These are phyloP conservation scores for Uncinocarpus reesii DNA, from an alignment of 2,329 filamentous ascomycete species.

Conservation along the genomic window DNA sequence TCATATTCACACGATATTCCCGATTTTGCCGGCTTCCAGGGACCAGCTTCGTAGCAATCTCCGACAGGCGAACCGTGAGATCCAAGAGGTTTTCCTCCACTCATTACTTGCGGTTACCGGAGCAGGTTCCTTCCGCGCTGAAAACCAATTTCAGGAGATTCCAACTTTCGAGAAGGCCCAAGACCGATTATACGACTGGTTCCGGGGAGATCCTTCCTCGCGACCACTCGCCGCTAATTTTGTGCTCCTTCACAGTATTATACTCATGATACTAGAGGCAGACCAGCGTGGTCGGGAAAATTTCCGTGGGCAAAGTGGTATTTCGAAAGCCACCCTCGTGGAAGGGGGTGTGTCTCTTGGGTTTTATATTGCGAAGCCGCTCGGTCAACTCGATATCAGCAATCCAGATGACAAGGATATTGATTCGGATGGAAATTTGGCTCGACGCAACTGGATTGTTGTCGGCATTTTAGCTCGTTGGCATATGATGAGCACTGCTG, in stretches of 20 bases:
- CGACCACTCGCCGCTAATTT: constrained; percentile 31
- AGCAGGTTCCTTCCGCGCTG: constrained; percentile 29
- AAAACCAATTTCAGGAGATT: constrained; percentile 26
- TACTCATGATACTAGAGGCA: constrained; percentile 36
- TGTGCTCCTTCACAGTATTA: constrained; percentile 34
- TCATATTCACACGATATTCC: constrained; percentile 33
- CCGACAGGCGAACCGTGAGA: constrained; percentile 31
- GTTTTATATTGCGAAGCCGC: constrained; percentile 31
- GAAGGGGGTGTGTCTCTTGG: constrained; percentile 32
- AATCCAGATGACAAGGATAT: constrained; percentile 27
- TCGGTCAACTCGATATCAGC: constrained; percentile 30
- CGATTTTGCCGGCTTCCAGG: constrained; percentile 33
- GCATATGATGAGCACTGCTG: constrained; percentile 35
- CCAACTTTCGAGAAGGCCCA: constrained; percentile 32
- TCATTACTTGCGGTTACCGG: constrained; percentile 33
- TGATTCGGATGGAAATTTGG: constrained; percentile 34
- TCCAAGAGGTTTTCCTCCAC: constrained; percentile 35
- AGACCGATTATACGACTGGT: constrained; percentile 31
- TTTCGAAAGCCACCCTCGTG: constrained; percentile 33
- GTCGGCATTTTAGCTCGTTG: constrained; percentile 33
- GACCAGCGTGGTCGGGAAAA: constrained; percentile 36
- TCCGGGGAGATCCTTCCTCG: constrained; percentile 28
- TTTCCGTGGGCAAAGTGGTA: constrained; percentile 32
- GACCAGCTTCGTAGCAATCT: constrained; percentile 31
- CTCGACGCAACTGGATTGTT: constrained; percentile 33